A percentile compares a stretch with the other conserved stretches of the same genome.
phyloP scores from a whole-genome alignment of 1,284 basidiomycete species.

The Volvariella surrecta region DNA sequence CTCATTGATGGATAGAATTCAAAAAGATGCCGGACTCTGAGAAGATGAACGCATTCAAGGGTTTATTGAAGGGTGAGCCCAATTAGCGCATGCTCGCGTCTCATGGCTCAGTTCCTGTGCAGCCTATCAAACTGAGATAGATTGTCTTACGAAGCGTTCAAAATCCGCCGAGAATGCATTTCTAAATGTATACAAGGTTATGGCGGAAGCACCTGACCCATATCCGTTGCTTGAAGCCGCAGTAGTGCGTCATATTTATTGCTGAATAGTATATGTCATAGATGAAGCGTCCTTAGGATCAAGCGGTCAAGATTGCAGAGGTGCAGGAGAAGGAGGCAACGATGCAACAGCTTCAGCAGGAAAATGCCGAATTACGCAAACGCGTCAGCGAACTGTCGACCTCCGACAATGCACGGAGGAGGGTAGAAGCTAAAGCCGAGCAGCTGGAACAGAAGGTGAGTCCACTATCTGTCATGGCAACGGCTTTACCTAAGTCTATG shows the following conservation, averaged over 20 bases:
- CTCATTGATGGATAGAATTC: slow-evolving; percentile 57
- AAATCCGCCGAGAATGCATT: slow-evolving; percentile 93
- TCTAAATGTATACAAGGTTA: slow-evolving; percentile 86
- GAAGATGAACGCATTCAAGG: slow-evolving; percentile 81
- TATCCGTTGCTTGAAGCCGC: slow-evolving; percentile 93
- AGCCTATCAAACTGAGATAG: slow-evolving; percentile 97
- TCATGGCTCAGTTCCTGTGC: slow-evolving; percentile 3
- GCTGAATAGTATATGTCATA: neutral
- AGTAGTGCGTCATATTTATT: slow-evolving; percentile 47
- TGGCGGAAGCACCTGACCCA: slow-evolving; percentile 93
- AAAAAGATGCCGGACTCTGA: slow-evolving; percentile 86
- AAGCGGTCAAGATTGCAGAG: slow-evolving; percentile 82
- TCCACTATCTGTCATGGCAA: neutral
- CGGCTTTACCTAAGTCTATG: slow-evolving; percentile 1
- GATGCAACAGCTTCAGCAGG: slow-evolving; percentile 61
- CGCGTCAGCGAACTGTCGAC: slow-evolving; percentile 58
- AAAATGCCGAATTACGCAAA: slow-evolving; percentile 73
- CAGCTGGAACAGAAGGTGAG: slow-evolving; percentile 79
- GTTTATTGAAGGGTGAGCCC: slow-evolving; percentile 69
- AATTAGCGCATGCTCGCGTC: neutral
- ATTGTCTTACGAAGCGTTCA: slow-evolving; percentile 86
- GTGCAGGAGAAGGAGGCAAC: slow-evolving; percentile 69
- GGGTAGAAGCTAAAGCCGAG: slow-evolving; percentile 64
- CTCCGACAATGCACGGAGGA: slow-evolving; percentile 69
- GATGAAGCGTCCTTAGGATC: slow-evolving; percentile 45